Evolutionary conservation across 2,329 filamentous ascomycete genomes (phyloP), one percentile per base, ranked within the genome.

Genomic region (Epichloe elymi): DNA sequence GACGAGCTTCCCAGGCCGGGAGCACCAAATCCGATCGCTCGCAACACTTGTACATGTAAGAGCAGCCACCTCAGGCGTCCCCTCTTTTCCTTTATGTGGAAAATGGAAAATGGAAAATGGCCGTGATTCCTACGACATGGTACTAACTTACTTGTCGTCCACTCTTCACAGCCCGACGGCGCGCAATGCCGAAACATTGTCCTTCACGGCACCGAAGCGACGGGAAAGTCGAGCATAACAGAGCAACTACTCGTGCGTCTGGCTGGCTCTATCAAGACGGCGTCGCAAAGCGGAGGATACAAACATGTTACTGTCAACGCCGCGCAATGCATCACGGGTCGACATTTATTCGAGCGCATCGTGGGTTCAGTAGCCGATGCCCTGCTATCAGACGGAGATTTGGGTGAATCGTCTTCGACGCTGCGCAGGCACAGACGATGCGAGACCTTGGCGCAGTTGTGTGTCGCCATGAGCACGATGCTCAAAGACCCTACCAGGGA

Each of bases 121-220:
- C 26, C 1, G 26, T 11, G 26, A 11, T 4, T 11, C 3, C 26
- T 11, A 0, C 8, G 26, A 11, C 8, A 30, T 30, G 26, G 1
- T 4, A 4, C 26, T 30, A 4, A 15, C 26, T 49, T 20, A 49
- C 4, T 15, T 39, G 15, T 19, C 12, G 15, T 19, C 12, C 17
- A 10, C 14, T 14, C 11, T 4, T 33, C 40, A 11, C 61, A 87
- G 80, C 78, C 81, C 20, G 67, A 71, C 45, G 74, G 83, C n/a
- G 83, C 86, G 33, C 83, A 80, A 51, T 86, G 85, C 51, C 73
- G 80, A 11, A 86, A 86, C 54, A 66, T 96, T 11, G 81, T 96
- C 20, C 67, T 94, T 46, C 83, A 97, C 65, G 93, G 93, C 48
- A 80, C 89, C 33, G 83, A 90, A 60, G 85, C 88, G 2, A 95